Base-by-base conservation (phyloP, 257 asterid species). In the Solanum microdontum region DNA sequence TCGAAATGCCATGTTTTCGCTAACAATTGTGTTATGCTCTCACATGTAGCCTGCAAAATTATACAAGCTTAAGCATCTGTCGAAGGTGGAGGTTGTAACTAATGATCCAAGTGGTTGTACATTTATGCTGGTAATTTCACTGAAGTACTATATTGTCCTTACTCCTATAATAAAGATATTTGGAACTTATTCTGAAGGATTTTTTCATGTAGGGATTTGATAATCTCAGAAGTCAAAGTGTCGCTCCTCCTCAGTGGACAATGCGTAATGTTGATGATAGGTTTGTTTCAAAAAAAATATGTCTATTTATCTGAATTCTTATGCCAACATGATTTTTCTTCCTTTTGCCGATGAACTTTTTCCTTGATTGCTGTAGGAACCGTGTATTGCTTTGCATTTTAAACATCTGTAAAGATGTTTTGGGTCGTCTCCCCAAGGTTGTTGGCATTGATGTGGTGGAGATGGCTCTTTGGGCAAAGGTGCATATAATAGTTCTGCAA, bases 391-490 rank as follows among this genome's bases (percentile, higher is more conserved):
- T 92, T 89, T 94, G 98, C 90, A 92, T 96, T 89, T 88, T 97
- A 86, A 97, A 91, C 93, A 91, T 93, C 45, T 94, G 99, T 93
- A 95, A 93, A 93, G 99, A 96, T 90, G 88, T 91, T 33, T 89
- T 95, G 93, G 98, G 94, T 40, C 96, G 93, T 84, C 92, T 96
- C 51, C 99, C 99, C 30, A 97, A 97, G 93, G 98, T 97, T 66
- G 97, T 97, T 30, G 99, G 99, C 76, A 90, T 97, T 85, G 99
- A 96, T 90, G 96, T 97, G 86, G 99, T 97, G 88, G 99, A 97
- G 95, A 94, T 97, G 99, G 99, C 99, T 92, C 98, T 97, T 89
- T 97, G 99, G 99, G 99, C 99, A 86, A 97, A 97, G 98, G 99
- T 97, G 92, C 85, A 82, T 39, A 87, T 32, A n/a, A 48, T 87